A percentile compares a stretch with the other conserved stretches of the same genome.
Conservation (phyloP, 1,139 yeast genomes). For the Meyerozyma athensensis region DNA sequence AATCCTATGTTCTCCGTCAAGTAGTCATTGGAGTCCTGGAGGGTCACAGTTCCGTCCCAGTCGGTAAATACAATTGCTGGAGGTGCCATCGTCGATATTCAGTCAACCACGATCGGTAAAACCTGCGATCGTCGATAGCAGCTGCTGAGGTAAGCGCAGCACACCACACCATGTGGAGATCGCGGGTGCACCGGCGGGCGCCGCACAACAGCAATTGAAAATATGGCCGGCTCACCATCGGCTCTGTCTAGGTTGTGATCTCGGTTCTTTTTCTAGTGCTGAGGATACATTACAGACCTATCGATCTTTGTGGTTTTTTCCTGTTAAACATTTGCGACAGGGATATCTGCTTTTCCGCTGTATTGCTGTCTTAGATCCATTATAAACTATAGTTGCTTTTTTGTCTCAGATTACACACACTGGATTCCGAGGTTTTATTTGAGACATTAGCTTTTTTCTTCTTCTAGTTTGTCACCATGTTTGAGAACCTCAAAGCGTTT, state of each 20-base stretch:
- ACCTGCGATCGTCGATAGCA: not conserved
- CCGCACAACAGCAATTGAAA: conserved; percentile 4
- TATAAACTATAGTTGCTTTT: not conserved
- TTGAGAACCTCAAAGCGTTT: conserved; percentile 67
- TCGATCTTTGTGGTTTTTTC: not conserved
- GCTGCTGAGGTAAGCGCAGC: not conserved
- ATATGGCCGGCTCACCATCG: not conserved
- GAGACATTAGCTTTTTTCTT: not conserved
- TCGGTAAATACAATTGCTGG: conserved; percentile 88
- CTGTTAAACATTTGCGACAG: not conserved
- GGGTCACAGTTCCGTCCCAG: conserved; percentile 96
- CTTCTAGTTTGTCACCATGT: conserved; percentile 21
- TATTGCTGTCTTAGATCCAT: not conserved
- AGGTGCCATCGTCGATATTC: conserved; percentile 12
- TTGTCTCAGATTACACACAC: not conserved
- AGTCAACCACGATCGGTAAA: not conserved
- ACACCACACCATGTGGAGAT: not conserved
- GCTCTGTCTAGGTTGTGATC: not conserved
- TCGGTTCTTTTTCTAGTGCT: not conserved
- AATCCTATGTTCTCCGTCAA: conserved; percentile 86
- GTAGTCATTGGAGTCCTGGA: conserved; percentile 85
- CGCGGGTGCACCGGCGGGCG: conserved; percentile 1
- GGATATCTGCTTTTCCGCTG: not conserved
- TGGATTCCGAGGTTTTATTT: not conserved
- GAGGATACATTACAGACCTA: not conserved